These are phyloP conservation scores for Colletotrichum cuscutae DNA, from an alignment of 2,329 filamentous ascomycete genomes.

Conservation along the genomic window DNA sequence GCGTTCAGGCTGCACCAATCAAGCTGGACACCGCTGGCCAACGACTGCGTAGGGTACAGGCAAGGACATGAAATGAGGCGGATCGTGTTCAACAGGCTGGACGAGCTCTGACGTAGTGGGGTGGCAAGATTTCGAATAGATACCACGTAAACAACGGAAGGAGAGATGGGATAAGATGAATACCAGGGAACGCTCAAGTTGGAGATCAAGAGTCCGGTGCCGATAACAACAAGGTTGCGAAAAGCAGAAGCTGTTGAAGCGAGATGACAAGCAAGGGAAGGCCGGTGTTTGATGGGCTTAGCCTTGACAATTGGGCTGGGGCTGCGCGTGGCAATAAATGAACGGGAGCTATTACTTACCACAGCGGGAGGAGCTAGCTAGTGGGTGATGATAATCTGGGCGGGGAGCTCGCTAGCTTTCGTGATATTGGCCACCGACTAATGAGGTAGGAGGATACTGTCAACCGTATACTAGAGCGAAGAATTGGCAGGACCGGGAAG, in stretches of 20 bases:
- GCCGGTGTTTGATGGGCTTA: background rate
- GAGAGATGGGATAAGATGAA: background rate
- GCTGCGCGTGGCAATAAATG: background rate
- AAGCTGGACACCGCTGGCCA: background rate
- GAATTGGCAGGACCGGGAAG: background rate
- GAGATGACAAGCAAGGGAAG: background rate
- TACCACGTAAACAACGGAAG: background rate
- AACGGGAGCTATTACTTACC: constrained; percentile 22
- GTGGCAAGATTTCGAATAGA: constrained; percentile 16
- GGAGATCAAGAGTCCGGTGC: background rate
- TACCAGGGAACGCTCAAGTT: background rate
- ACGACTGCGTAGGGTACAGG: background rate
- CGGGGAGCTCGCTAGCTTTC: constrained; percentile 14
- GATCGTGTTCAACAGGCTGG: background rate
- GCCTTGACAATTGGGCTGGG: background rate
- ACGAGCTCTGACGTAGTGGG: constrained; percentile 3
- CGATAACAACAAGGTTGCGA: background rate
- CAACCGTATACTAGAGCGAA: background rate
- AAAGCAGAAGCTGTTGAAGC: background rate
- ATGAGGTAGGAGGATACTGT: background rate
- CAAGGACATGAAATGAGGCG: constrained; percentile 1
- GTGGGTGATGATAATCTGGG: constrained; percentile 15
- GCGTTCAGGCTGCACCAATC: constrained; percentile 12
- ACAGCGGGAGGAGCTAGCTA: constrained; percentile 20
- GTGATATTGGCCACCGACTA: constrained; percentile 9